Base-by-base conservation (phyloP, 2,329 filamentous ascomycete species). In the Ophiostoma triangulosporum region DNA sequence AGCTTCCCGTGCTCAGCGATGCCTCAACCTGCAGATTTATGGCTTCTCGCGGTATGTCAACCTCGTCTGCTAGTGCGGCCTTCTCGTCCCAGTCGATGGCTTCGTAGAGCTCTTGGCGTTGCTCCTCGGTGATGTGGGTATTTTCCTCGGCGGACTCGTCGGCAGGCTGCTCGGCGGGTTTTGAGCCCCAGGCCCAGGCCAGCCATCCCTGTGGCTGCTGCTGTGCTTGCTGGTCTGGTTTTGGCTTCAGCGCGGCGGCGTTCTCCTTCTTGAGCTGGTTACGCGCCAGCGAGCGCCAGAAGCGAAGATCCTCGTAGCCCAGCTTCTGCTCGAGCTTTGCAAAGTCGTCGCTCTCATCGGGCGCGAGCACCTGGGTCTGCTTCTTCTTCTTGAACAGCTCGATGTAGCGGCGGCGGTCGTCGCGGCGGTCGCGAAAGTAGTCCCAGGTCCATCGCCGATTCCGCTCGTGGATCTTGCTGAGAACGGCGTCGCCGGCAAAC, bases 21-120 rank as follows among this genome's bases (percentile, higher is more conserved):
- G 93, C 84, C 64, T 97, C 89, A 49, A 98, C 73, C 64, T 96
- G 88, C 66, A 97, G 75, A 68, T 97, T 96, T 62, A 98, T 77
- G 9, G 88, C 88, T 61, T 99, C 93, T 52, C 87, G 81, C 0
- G 94, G 94, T 31, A 89, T 75, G 61, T 98, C 93, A 3, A 99
- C 83, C 40, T 86, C 84, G 60, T 95, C 89, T 0, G 88, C 77
- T 36, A 98, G 76, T 2, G 86, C 87, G 56, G 90, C 83, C 72
- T 96, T 97, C 68, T 99, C 93, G 58, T 98, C 88, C 83, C 91
- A 99, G 62, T 97, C 93, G 62, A 99, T 99, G 50, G 88, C 94
- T 61, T 94, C 85, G 66, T 97, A 98, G 9, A 99, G 77, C 68
- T 98, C 91, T 65, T 97, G 89, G 40, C 91, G 84, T 66, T 99